Evolutionary conservation across 805 yeast species (phyloP).

Genomic region (Torulaspora indica): DNA sequence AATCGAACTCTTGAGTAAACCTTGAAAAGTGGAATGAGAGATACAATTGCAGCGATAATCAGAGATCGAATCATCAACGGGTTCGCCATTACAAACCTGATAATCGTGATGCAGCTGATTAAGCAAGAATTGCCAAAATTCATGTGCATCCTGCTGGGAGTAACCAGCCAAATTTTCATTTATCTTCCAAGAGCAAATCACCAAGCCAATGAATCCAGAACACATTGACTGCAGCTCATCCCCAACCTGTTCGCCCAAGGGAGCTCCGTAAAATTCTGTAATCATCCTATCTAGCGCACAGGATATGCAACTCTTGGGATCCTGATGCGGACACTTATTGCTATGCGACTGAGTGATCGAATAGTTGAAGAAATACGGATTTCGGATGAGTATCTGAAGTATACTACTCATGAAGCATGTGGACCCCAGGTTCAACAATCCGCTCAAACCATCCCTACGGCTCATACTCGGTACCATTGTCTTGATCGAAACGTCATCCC

Average conservation of each 20-base stretch:
- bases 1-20: slow-evolving; percentile 75
- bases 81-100: slow-evolving; percentile 16
- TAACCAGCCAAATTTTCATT: slow-evolving; percentile 88
- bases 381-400: slow-evolving; percentile 84
- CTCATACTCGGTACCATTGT: slow-evolving; percentile 33
- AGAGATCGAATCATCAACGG: slow-evolving; percentile 9
- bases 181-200: slow-evolving; percentile 84
- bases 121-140: slow-evolving; percentile 87
- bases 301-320: slow-evolving; percentile 54
- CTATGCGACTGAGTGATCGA: slow-evolving; percentile 49
- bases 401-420: slow-evolving; percentile 95
- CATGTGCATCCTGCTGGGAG: slow-evolving; percentile 98
- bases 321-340: slow-evolving; percentile 27
- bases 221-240: slow-evolving; percentile 41
- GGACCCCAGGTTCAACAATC: slow-evolving; percentile 91
- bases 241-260: slow-evolving; percentile 14
- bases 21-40: slow-evolving; percentile 77
- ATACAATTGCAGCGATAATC: slow-evolving; percentile 59
- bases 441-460: slow-evolving; percentile 75
- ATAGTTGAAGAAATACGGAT: slow-evolving; percentile 76
- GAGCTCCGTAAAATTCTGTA: slow-evolving; percentile 64
- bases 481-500: slow-evolving; percentile 25
- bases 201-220: slow-evolving; percentile 73
- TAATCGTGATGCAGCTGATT: slow-evolving; percentile 67
- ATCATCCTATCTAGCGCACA: slow-evolving; percentile 82